These are phyloP conservation scores for Venturia effusa DNA, from an alignment of 2,329 filamentous ascomycete genomes.

Conservation along the genomic window DNA sequence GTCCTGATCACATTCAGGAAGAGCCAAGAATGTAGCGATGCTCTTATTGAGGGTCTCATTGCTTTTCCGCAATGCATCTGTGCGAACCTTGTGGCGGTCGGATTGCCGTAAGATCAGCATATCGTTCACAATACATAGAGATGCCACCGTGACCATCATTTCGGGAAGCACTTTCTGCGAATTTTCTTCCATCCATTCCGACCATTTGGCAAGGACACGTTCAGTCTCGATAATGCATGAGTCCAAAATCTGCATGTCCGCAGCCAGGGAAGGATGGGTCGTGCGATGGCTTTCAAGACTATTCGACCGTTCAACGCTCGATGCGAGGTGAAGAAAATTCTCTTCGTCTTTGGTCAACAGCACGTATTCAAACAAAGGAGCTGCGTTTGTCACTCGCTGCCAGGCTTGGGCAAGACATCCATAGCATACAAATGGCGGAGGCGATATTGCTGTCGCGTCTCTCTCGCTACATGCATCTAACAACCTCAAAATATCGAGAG, in stretches of 20 bases:
- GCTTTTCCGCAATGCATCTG: constrained; percentile 19
- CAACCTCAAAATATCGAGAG: constrained; percentile 56
- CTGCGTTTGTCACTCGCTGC: constrained; percentile 29
- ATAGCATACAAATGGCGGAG: constrained; percentile 24
- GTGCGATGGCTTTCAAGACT: background rate
- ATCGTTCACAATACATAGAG: constrained; percentile 34
- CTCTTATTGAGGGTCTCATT: constrained; percentile 18
- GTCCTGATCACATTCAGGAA: constrained; percentile 29
- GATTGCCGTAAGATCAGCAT: constrained; percentile 18
- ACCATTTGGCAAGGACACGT: constrained; percentile 33
- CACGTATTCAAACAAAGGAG: constrained; percentile 37
- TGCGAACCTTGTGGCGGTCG: constrained; percentile 16
- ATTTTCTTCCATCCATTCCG: constrained; percentile 29
- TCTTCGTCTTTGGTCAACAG: constrained; percentile 24
- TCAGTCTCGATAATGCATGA: constrained; percentile 36
- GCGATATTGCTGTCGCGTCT: constrained; percentile 17
- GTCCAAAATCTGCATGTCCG: constrained; percentile 29
- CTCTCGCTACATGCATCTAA: constrained; percentile 59
- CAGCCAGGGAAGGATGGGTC: background rate
- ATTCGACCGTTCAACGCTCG: background rate
- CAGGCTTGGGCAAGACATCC: constrained; percentile 34
- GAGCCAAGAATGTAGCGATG: constrained; percentile 25
- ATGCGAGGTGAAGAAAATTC: background rate
- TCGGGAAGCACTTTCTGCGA: constrained; percentile 38
- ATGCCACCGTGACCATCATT: constrained; percentile 38